These are phyloP conservation scores for Physcomitrellopsis africana DNA, from an alignment of 225 moss, liverwort and hornwort species.

Conservation along the genomic window DNA sequence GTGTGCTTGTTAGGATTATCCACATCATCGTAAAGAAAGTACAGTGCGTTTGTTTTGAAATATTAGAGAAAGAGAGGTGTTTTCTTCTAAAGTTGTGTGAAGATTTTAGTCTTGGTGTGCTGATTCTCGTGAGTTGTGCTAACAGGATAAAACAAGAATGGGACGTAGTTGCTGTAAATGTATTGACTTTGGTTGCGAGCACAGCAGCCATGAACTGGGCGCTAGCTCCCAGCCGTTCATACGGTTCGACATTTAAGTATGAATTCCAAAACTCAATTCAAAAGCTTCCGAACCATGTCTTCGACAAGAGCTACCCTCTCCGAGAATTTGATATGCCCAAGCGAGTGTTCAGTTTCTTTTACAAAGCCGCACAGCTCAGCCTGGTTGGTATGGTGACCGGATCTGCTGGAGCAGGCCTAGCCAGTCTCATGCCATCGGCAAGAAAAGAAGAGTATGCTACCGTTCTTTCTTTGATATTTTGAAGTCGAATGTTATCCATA, in stretches of 20 bases:
- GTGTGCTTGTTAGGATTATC: too few species aligned
- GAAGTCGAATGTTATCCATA: not conserved
- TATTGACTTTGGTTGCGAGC: constrained; percentile 86
- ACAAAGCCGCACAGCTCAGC: constrained; percentile 82
- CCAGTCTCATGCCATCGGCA: constrained; percentile 67
- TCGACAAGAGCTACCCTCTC: constrained; percentile 89
- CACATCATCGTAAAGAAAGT: too few species aligned
- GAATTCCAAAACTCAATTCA: constrained; percentile 90
- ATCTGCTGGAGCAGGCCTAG: constrained; percentile 71
- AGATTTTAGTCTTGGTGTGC: not conserved
- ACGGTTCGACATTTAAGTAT: constrained; percentile 90
- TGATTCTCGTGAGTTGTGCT: constrained; percentile 15
- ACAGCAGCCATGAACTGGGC: constrained; percentile 86
- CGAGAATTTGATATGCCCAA: constrained; percentile 82
- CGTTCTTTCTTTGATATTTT: not conserved
- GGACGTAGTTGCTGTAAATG: constrained; percentile 88
- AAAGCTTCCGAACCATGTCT: constrained; percentile 91
- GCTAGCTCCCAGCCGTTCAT: constrained; percentile 86
- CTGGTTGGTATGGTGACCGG: constrained; percentile 72
- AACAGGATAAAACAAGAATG: constrained; percentile 93
- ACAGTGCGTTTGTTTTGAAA: too few species aligned
- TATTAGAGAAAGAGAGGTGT: not conserved
- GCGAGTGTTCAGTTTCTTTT: constrained; percentile 81
- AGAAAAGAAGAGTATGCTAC: constrained; percentile 59
- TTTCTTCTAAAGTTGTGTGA: not conserved